Conservation (phyloP, 305 asterid species). For the Fraxinus greggii region DNA sequence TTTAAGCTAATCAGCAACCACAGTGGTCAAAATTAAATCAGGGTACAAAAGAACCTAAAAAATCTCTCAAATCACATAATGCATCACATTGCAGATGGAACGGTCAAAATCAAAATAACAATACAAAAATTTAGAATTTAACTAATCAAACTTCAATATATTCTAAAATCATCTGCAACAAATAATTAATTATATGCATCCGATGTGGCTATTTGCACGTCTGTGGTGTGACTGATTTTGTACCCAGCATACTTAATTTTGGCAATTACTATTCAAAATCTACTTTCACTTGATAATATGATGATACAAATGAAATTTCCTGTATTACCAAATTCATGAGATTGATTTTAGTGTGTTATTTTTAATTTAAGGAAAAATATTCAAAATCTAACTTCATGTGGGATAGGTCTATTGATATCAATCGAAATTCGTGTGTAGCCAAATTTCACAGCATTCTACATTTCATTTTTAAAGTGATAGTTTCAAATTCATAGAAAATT, state of each 20-base stretch:
- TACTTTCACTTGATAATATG: background rate
- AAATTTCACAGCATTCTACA: background rate
- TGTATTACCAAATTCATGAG: background rate
- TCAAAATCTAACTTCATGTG: background rate
- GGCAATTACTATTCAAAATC: background rate
- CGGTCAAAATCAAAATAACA: background rate
- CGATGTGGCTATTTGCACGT: background rate
- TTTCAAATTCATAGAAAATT: constrained; percentile 2
- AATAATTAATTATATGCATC: background rate
- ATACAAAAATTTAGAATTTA: background rate
- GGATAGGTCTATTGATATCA: background rate
- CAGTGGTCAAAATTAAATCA: background rate
- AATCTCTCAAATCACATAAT: background rate
- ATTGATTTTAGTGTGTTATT: background rate
- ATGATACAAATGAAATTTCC: background rate
- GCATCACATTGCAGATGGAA: background rate
- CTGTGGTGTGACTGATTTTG: background rate
- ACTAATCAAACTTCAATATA: background rate
- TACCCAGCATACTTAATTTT: background rate
- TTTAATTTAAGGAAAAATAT: background rate
- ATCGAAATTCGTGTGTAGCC: background rate
- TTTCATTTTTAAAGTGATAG: background rate
- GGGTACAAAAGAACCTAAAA: background rate
- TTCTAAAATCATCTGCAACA: background rate
- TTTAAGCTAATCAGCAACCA: background rate